These are phyloP conservation scores for Paspalum notatum DNA, from an alignment of 176 grass and related monocot genomes.

Conservation along the genomic window DNA sequence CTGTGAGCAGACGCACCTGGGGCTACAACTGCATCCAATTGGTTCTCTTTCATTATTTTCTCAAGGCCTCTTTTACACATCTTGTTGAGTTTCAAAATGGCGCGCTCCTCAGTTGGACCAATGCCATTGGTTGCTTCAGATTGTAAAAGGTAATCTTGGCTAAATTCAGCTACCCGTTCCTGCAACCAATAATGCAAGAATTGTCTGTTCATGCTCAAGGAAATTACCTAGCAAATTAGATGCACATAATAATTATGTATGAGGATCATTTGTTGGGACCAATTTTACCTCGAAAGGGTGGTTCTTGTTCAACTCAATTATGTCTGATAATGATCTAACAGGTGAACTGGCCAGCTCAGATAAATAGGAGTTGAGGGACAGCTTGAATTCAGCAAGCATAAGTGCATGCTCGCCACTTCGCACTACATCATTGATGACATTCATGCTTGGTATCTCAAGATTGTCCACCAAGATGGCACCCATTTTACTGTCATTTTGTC, in stretches of 20 bases:
- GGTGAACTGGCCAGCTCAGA: conserved; percentile 54
- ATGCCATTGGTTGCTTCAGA: conserved; percentile 69
- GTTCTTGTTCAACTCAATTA: conserved; percentile 75
- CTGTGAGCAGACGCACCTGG: conserved; percentile 49
- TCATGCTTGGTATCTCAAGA: conserved; percentile 72
- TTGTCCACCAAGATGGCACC: conserved; percentile 73
- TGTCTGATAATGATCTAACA: conserved; percentile 70
- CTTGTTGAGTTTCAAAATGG: conserved; percentile 56
- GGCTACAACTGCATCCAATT: conserved; percentile 67
- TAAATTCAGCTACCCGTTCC: conserved; percentile 69
- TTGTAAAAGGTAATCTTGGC: conserved; percentile 60
- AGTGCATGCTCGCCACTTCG: conserved; percentile 60
- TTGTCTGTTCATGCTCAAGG: neutral
- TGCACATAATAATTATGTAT: conserved; percentile 51
- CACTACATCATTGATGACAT: conserved; percentile 50
- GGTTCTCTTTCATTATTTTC: conserved; percentile 59
- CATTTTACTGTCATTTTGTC: conserved; percentile 48
- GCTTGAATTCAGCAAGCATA: conserved; percentile 78
- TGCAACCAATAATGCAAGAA: conserved; percentile 22
- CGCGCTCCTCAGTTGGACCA: conserved; percentile 50
- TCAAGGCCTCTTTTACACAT: conserved; percentile 59
- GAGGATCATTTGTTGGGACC: conserved; percentile 42
- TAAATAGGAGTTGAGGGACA: conserved; percentile 74
- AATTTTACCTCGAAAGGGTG: conserved; percentile 57
- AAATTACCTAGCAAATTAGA: neutral